Percentiles rank a stretch among this genome's conserved stretches.
These are phyloP conservation scores for Capsicum rhomboideum DNA, from an alignment of 257 asterid genomes.

Conservation along the genomic window DNA sequence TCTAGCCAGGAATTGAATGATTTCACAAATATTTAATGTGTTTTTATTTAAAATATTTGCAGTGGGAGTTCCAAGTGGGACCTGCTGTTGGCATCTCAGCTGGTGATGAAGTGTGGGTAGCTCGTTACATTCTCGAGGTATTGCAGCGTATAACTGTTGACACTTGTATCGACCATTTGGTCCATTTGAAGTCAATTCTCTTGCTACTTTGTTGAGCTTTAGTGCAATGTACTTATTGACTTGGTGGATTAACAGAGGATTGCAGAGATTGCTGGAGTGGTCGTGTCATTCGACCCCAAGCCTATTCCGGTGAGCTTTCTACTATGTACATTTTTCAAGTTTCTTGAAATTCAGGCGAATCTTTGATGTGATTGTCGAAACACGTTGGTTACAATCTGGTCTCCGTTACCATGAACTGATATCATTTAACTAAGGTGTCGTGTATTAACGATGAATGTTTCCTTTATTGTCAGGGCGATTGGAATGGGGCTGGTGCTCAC, in stretches of 20 bases:
- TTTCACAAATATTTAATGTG: neutral
- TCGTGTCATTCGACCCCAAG: slow-evolving; percentile 82
- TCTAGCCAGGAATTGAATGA: neutral
- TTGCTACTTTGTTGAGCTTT: neutral
- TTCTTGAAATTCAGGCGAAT: neutral
- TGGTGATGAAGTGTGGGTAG: slow-evolving; percentile 86
- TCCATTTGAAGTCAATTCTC: neutral
- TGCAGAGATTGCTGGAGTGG: slow-evolving; percentile 84
- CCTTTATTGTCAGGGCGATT: slow-evolving; percentile 56
- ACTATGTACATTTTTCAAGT: neutral
- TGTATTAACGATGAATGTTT: neutral
- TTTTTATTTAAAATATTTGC: neutral
- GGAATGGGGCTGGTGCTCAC: slow-evolving; percentile 99
- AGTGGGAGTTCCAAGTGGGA: slow-evolving; percentile 99
- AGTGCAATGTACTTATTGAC: neutral
- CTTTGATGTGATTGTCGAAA: neutral
- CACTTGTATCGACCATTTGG: neutral
- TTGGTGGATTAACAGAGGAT: slow-evolving; percentile 56
- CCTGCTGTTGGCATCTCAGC: slow-evolving; percentile 91
- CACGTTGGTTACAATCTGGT: neutral
- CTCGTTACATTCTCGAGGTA: slow-evolving; percentile 94
- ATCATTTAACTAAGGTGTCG: neutral
- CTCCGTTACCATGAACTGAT: neutral
- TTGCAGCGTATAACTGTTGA: neutral
- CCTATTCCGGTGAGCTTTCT: slow-evolving; percentile 57